Conservation (phyloP, 2,329 filamentous ascomycete species). For the Sporothrix euskadiensis region DNA sequence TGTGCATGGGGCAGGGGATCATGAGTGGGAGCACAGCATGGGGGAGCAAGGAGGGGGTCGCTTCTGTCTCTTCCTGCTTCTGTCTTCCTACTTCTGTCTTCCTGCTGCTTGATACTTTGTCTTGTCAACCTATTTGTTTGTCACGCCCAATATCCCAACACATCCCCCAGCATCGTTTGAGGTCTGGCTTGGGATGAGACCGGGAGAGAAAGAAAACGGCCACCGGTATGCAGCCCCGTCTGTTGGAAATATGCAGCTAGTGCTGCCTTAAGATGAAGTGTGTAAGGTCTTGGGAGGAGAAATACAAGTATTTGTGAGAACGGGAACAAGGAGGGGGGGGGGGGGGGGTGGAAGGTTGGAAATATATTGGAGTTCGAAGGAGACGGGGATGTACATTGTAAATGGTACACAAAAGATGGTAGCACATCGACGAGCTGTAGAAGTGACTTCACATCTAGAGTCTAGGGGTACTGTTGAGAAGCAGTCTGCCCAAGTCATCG, state of each 20-base stretch:
- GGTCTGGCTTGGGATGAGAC: background rate
- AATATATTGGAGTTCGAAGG: background rate
- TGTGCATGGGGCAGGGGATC: background rate
- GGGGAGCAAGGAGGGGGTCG: background rate
- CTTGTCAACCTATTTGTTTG: background rate
- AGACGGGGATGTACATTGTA: background rate
- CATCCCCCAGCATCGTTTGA: background rate
- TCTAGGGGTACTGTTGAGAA: too few species aligned
- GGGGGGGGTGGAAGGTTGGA: too few species aligned
- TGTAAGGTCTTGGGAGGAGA: background rate
- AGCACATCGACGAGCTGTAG: background rate
- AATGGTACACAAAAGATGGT: background rate
- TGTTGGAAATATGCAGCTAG: background rate
- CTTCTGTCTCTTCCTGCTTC: background rate
- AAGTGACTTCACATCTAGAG: background rate
- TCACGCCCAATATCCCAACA: background rate
- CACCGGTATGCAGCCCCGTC: slow-evolving; percentile 1
- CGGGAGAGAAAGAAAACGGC: background rate
- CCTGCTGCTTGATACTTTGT: background rate
- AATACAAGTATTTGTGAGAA: background rate
- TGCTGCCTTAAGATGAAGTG: background rate
- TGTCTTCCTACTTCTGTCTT: background rate
- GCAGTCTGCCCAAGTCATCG: background rate
- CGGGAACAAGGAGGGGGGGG: background rate
- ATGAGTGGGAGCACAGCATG: slow-evolving; percentile 6